Evolutionary conservation across 2,329 filamentous ascomycete genomes (phyloP).

Genomic region (Coniochaeta ligniaria): DNA sequence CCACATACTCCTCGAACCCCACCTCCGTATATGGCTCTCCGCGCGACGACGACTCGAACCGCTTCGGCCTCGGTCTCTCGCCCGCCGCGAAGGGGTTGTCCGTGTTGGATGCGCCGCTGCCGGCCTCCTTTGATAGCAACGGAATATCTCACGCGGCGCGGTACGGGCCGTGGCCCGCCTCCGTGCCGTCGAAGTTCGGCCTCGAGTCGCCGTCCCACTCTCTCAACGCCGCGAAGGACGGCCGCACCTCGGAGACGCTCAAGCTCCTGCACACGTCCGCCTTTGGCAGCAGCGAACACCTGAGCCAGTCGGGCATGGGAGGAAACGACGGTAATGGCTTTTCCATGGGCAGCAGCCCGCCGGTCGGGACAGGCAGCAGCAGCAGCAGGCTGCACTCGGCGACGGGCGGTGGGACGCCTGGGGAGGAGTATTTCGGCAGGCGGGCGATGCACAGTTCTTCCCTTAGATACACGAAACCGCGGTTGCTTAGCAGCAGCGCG

Average conservation of each 20-base stretch:
- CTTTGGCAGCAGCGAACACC: constrained; percentile 59
- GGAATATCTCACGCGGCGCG: constrained; percentile 87
- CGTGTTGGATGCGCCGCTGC: constrained; percentile 87
- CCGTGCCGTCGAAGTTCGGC: constrained; percentile 85
- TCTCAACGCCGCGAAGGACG: constrained; percentile 54
- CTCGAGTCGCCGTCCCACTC: constrained; percentile 79
- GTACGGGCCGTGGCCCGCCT: constrained; percentile 85
- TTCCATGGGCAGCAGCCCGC: constrained; percentile 31
- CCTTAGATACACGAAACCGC: constrained; percentile 54
- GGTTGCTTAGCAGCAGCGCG: constrained; percentile 61
- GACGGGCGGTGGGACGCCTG: constrained; percentile 10
- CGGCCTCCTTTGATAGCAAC: constrained; percentile 93
- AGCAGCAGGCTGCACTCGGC: constrained; percentile 13
- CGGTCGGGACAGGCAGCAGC: constrained; percentile 15
- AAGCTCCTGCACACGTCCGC: constrained; percentile 61
- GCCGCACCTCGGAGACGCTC: constrained; percentile 54
- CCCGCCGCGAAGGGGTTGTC: constrained; percentile 69
- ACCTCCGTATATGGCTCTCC: constrained; percentile 73
- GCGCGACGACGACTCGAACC: constrained; percentile 52
- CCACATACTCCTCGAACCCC: constrained; percentile 46
- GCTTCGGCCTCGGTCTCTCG: constrained; percentile 68
- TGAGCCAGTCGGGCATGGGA: constrained; percentile 23
- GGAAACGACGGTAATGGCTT: constrained; percentile 30
- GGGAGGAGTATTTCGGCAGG: constrained; percentile 61
- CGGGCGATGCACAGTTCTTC: constrained; percentile 61